Evolutionary conservation across 129 eudicot species (phyloP), one percentile per base, ranked within the genome.

Genomic region (Flaveria linearis): DNA sequence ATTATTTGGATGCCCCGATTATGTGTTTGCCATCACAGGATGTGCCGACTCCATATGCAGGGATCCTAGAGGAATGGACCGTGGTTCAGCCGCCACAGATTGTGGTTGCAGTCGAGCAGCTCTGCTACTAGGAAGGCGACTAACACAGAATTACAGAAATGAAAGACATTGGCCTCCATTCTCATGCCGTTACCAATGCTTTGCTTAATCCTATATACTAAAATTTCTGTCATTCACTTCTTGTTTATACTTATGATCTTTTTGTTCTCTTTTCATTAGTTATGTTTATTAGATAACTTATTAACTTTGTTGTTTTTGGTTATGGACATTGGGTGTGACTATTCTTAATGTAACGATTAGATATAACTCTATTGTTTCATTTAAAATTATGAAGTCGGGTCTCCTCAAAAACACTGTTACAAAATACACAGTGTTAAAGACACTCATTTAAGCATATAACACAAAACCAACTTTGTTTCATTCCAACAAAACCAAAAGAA

Each of bases 1-100:
- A 93, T 63, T 93, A 93, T 76, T 80, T 93, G 83, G 96, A 93
- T 74, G 92, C 98, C 18, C 95, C 98, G 15, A 90, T 93, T n/a
- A 86, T 90, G 14, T 92, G 98, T 52, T 82, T 93, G 81, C 88
- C 95, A 1, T 93, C 98, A 43, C 98, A 93, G 80, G 98, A 93
- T 76, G 98, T 93, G 83, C 98, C 98, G 7, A 93, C 98, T 0
- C 98, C 98, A 1, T 93, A 93, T 82, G 96, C 98, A 0, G 96
- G 95, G 61, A 76, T 88, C 1, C 66, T 93, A 77, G 98, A 93
- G 78, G 90, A 90, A 52, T 88, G 86, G 85, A 93, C 98, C 0
- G 88, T 93, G 47, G 98, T 93, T 77, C 98, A 93, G 72, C 98
- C 98, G 36, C 84, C 95, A 2, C 98, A 93, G 83, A 93, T 93